A percentile compares a stretch with the other conserved stretches of the same genome.
Conservation (phyloP, 768 basidiomycete genomes). For the Lentinula lateritia region DNA sequence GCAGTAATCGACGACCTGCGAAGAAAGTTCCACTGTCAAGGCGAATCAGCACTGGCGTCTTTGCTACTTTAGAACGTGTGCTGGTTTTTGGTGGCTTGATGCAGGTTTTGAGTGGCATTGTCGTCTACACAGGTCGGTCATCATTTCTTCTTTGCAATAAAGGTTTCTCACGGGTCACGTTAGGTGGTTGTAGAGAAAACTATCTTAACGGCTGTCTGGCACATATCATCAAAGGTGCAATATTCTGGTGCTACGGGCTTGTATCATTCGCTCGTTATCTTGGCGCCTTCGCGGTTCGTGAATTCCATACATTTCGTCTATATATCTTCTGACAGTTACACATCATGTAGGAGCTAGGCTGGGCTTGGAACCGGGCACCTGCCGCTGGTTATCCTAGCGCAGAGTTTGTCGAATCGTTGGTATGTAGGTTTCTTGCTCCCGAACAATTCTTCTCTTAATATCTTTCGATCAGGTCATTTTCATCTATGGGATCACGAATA, state of each 20-base stretch:
- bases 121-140: slow-evolving; percentile 65
- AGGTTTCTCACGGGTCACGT: slow-evolving; percentile 4
- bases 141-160: not conserved
- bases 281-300: slow-evolving; percentile 59
- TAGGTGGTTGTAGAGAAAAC: slow-evolving; percentile 71
- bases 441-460: not conserved
- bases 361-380: slow-evolving; percentile 89
- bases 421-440: not conserved
- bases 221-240: slow-evolving; percentile 89
- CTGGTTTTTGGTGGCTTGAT: slow-evolving; percentile 71
- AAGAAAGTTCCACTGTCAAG: slow-evolving; percentile 22
- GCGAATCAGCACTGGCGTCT: slow-evolving; percentile 41
- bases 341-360: slow-evolving; percentile 54
- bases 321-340: not conserved
- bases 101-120: slow-evolving; percentile 63
- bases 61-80: slow-evolving; percentile 51
- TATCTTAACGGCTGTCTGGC: slow-evolving; percentile 84
- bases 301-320: not conserved
- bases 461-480: slow-evolving; percentile 55
- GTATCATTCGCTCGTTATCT: slow-evolving; percentile 92
- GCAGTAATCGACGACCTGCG: slow-evolving; percentile 12
- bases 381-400: slow-evolving; percentile 47
- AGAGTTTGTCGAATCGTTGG: slow-evolving; percentile 69
- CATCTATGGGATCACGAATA: slow-evolving; percentile 84
- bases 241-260: slow-evolving; percentile 91